phyloP scores from a whole-genome alignment of 257 asterid genomes.

The Agastache rugosa region DNA sequence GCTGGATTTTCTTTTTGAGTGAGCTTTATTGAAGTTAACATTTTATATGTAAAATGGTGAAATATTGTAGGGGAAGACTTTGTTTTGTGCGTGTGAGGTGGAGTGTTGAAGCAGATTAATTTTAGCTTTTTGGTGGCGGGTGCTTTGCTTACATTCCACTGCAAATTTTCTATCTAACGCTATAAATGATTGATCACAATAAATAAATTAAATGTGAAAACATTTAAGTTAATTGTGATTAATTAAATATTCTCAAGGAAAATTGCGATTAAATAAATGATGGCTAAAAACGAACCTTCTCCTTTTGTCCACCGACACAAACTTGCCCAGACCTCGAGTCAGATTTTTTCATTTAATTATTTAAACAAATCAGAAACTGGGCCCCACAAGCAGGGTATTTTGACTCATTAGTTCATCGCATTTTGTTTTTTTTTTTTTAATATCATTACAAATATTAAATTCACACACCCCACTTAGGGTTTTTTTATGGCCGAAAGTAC shows the following conservation, averaged over 20 bases:
- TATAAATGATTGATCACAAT: not conserved
- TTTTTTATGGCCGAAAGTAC: too few relatives aligned
- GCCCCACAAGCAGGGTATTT: not conserved
- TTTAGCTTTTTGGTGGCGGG: not conserved
- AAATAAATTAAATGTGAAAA: not conserved
- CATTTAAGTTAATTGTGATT: not conserved
- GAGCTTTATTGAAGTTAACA: not conserved
- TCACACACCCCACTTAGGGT: too few relatives aligned
- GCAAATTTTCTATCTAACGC: slow-evolving; percentile 34
- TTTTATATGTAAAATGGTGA: not conserved
- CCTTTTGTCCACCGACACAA: slow-evolving; percentile 35
- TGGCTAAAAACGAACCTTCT: not conserved
- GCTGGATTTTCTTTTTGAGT: not conserved
- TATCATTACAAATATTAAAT: too few relatives aligned
- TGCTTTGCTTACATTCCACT: slow-evolving; percentile 37
- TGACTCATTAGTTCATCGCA: slow-evolving; percentile 16
- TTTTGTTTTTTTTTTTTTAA: too few relatives aligned
- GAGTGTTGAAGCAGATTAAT: slow-evolving; percentile 24
- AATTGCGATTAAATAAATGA: not conserved
- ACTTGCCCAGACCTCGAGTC: not conserved
- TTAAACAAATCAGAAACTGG: not conserved
- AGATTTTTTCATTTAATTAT: not conserved
- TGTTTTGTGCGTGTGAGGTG: slow-evolving; percentile 2
- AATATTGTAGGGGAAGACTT: not conserved
- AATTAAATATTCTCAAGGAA: not conserved